Evolutionary conservation across 306 rosid species (phyloP).

Genomic region (Phaseolus lunatus): DNA sequence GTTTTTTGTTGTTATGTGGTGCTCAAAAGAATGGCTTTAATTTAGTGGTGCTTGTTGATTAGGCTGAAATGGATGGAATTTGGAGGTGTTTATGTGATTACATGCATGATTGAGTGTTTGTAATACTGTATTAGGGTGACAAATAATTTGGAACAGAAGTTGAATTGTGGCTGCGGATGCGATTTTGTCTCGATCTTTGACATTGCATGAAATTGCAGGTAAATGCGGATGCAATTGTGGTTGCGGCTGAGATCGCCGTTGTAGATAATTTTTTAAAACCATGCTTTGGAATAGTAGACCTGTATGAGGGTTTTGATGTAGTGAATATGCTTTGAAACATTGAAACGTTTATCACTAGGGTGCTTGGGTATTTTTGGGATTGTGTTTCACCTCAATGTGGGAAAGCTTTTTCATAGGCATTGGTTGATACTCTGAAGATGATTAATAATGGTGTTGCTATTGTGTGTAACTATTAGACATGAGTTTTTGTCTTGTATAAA

Average conservation of each 20-base stretch:
- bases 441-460: constrained; percentile 1
- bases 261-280: not conserved
- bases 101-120: constrained; percentile 42
- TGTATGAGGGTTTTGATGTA: constrained; percentile 42
- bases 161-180: not conserved
- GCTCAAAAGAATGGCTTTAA: constrained; percentile 29
- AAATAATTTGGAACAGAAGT: not conserved
- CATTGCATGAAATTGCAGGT: not conserved
- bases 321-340: constrained; percentile 32
- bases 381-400: constrained; percentile 27
- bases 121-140: constrained; percentile 20
- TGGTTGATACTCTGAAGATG: constrained; percentile 32
- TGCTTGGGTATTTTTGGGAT: constrained; percentile 38
- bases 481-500: not conserved
- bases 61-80: constrained; percentile 41
- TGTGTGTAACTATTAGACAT: constrained; percentile 13
- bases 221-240: not conserved
- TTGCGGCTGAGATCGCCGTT: not conserved
- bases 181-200: not conserved
- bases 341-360: constrained; percentile 31
- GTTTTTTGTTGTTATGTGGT: constrained; percentile 25
- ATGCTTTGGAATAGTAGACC: constrained; percentile 11
- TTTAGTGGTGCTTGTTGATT: constrained; percentile 41
- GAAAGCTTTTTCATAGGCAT: not conserved
- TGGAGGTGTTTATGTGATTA: constrained; percentile 30